Percentiles rank a stretch among this genome's conserved stretches.
These are phyloP conservation scores for Ceratocystis diversiconidia DNA, from an alignment of 2,329 filamentous ascomycete species.

Conservation along the genomic window DNA sequence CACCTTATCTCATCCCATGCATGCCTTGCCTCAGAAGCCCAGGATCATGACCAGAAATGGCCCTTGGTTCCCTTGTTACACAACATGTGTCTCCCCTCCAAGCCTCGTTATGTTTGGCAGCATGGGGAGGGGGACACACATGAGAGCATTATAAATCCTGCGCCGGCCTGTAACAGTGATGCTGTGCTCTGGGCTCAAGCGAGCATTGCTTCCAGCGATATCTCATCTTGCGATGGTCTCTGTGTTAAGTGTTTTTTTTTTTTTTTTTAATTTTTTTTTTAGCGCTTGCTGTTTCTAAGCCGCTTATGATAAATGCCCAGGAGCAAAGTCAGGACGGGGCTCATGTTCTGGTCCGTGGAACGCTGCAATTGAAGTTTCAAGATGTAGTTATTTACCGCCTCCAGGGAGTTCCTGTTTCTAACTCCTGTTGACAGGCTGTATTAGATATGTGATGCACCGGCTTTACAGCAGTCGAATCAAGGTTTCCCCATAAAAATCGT, in stretches of 20 bases:
- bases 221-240: too few relatives aligned
- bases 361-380: background rate
- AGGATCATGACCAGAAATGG: background rate
- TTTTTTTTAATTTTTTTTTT: too few relatives aligned
- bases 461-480: background rate
- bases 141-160: background rate
- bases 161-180: background rate
- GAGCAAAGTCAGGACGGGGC: background rate
- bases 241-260: too few relatives aligned
- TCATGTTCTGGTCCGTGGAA: background rate
- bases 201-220: background rate
- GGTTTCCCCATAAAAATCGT: background rate
- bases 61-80: conserved; percentile 15
- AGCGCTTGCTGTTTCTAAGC: background rate
- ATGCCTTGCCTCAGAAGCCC: background rate
- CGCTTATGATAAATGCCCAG: background rate
- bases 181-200: background rate
- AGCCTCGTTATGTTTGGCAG: conserved; percentile 5
- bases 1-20: conserved; percentile 6
- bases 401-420: background rate
- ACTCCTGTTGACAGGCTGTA: background rate
- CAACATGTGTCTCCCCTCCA: background rate
- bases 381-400: background rate
- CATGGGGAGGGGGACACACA: background rate
- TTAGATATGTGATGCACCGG: background rate